phyloP scores from a whole-genome alignment of 306 rosid genomes.

The Quercus cerris region DNA sequence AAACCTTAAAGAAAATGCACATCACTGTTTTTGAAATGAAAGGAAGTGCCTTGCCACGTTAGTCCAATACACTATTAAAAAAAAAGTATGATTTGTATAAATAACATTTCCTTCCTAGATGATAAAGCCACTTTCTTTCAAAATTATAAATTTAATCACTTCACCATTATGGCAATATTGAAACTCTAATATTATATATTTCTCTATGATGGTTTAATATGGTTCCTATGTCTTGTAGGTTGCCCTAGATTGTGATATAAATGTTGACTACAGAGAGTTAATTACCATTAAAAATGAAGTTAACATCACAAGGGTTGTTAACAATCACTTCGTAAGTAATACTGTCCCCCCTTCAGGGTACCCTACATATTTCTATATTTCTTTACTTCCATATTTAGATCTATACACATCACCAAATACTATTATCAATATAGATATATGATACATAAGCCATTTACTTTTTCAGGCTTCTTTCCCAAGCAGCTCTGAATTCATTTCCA shows the following conservation, averaged over 20 bases:
- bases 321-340: conserved; percentile 26
- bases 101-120: neutral
- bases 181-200: neutral
- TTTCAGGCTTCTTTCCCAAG: conserved; percentile 35
- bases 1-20: neutral
- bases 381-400: neutral
- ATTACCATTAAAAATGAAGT: conserved; percentile 14
- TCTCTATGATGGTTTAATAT: neutral
- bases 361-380: no score
- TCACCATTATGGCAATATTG: no score
- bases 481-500: conserved; percentile 14
- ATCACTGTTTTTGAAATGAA: neutral
- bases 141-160: no score
- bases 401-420: neutral
- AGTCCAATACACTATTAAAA: neutral
- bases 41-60: neutral
- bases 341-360: neutral
- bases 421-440: neutral
- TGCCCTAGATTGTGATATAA: conserved; percentile 43
- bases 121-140: no score
- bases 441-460: neutral
- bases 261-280: conserved; percentile 26
- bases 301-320: conserved; percentile 6
- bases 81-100: neutral
- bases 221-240: conserved; percentile 22